Base-by-base conservation (phyloP, 2,329 filamentous ascomycete genomes). In the Annulohypoxylon truncatum region DNA sequence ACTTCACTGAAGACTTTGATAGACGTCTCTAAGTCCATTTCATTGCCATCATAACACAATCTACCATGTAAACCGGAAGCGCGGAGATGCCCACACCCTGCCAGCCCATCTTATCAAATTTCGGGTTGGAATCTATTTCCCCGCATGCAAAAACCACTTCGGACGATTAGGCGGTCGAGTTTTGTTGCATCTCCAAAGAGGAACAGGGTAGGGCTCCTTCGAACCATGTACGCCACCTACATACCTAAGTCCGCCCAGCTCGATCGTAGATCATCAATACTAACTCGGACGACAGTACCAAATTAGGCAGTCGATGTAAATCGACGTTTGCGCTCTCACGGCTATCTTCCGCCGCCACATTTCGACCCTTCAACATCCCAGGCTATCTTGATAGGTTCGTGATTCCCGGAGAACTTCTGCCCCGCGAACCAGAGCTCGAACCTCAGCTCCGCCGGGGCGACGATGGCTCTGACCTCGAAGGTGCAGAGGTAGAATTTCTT, bases 381-480 rank as follows among this genome's bases (percentile, higher is more conserved):
- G 0, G 70, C 73, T 7, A 81, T 75, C 8, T 69, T 71, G 54
- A 81, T 78, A 1, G 79, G 79, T 18, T 80, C 73, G 60, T 81
- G 79, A 22, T 79, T 78, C 4, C 77, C 74, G 5, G 79, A 79
- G 59, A 80, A 82, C 67, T 73, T 77, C 22, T 77, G 73, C 1
- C 79, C 80, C 0, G 72, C 77, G 61, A 80, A 82, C 81, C 81
- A 83, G 2, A 83, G 67, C 64, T 81, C 79, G 47, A 83, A 83
- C 4, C 75, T 72, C 33, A 89, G 75, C 60, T 89, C 87, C 0
- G 87, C 83, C 0, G 84, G 82, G 0, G 84, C 85, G 2, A 85
- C 82, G 33, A 87, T 79, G 3, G 87, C 85, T 59, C 85, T 82
- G 0, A 89, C 81, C 52, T 86, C 83, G 54, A 83, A 83, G 5